Evolutionary conservation across 2,329 filamentous ascomycete species (phyloP).

Genomic region (Setomelanomma holmii): DNA sequence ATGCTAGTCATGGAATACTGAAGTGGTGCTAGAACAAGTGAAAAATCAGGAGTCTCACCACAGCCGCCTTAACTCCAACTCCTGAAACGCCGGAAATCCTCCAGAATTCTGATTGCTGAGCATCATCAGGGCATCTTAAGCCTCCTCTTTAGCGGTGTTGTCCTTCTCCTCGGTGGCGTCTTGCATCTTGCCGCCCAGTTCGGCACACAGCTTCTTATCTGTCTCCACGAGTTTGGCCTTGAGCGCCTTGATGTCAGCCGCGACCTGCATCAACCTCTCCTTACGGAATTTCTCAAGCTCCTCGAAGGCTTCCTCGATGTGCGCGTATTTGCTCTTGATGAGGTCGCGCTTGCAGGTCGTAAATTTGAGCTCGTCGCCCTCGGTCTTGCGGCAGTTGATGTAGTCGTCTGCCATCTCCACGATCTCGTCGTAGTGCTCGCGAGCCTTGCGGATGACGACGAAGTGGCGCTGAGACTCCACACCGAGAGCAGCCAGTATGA

Average conservation of each 20-base stretch:
- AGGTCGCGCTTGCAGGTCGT: too few relatives aligned
- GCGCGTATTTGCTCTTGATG: neutral
- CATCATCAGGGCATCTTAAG: conserved; percentile 93
- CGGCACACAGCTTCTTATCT: neutral
- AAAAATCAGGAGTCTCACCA: too few relatives aligned
- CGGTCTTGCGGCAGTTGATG: neutral
- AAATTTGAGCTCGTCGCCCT: neutral
- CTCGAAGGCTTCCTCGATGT: neutral
- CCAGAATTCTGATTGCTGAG: conserved; percentile 82
- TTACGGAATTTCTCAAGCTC: neutral
- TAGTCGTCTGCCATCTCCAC: neutral
- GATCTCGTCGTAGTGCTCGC: neutral
- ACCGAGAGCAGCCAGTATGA: neutral
- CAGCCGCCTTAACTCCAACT: neutral
- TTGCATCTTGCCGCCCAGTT: too few relatives aligned
- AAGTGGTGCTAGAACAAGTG: too few relatives aligned
- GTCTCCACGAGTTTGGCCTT: neutral
- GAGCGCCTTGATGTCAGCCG: neutral
- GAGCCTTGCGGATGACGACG: conserved; percentile 5
- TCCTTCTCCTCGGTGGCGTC: neutral
- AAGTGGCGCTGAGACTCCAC: conserved; percentile 7
- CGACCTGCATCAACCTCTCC: neutral
- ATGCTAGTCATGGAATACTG: too few relatives aligned
- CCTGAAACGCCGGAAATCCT: neutral
- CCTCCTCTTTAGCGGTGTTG: conserved; percentile 98